Evolutionary conservation across 768 basidiomycete species (phyloP), one percentile per base, ranked within the genome.

Genomic region (Podaxis sp.): DNA sequence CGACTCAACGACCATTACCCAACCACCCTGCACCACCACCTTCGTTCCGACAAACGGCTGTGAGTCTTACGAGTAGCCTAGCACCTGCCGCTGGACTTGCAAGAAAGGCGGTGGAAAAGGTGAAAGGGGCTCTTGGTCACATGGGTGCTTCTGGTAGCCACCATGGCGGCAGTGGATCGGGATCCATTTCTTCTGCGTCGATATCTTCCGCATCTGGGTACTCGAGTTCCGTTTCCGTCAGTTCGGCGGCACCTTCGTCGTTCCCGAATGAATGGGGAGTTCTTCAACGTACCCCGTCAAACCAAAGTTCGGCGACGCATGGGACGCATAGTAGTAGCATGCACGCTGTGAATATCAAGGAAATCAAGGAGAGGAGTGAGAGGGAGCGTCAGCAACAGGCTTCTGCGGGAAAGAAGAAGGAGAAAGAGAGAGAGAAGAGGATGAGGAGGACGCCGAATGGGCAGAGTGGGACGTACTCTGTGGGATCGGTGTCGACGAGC

Each of bases 51-150:
- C 48, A 73, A 68, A 86, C 88, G n/a, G 83, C 90, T 17, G 81
- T 92, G 65, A 91, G 89, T 68, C 86, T 92, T 77, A 84, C 88
- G 2, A 81, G 80, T 42, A 82, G 86, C 46, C 80, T 90, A 53
- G 86, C 86, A 2, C 88, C 89, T 28, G 88, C 87, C 22, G 88
- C 89, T 17, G 90, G 89, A 8, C 79, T 90, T 8, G 91, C 90
- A 9, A 88, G 87, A 69, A 83, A 88, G 61, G 90, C 92, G 2
- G 89, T 90, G 2, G 90, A 92, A 75, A 88, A 85, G 73, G 84
- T 92, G 79, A 87, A 87, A 42, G 82, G 85, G 44, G 87, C 83
- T 22, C 87, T 82, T 82, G 85, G 82, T 57, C 66, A 69, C 65
- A 80, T 76, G 61, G 46, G 48, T 79, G 78, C 30, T 17, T 11